These are phyloP conservation scores for Posidonia australis DNA, from an alignment of 106 monocot species.

Conservation along the genomic window DNA sequence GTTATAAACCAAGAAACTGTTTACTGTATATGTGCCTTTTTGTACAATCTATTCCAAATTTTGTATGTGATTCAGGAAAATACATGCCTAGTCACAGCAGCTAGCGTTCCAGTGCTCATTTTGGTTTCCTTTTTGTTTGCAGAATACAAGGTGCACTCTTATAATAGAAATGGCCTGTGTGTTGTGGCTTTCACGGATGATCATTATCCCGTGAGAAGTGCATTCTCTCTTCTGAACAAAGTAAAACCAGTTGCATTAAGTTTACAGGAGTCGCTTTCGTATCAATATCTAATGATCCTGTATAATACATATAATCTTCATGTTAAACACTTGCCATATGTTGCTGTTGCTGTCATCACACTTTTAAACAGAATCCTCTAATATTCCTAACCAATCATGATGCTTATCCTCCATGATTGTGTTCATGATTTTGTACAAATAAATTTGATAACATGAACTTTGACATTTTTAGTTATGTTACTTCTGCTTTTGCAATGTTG, in stretches of 20 bases:
- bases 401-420: background rate
- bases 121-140: constrained; percentile 8
- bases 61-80: no score
- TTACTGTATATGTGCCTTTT: no score
- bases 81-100: background rate
- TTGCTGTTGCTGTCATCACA: background rate
- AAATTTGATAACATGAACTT: no score
- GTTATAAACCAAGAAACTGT: no score
- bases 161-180: constrained; percentile 84
- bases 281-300: no score
- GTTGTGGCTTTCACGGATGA: constrained; percentile 84
- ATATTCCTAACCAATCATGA: background rate
- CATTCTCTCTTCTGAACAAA: constrained; percentile 86
- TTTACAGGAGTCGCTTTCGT: background rate
- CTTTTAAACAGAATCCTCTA: background rate
- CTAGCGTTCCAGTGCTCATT: background rate
- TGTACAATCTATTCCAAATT: no score
- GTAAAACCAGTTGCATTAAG: constrained; percentile 13
- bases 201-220: constrained; percentile 88
- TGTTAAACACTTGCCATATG: no score
- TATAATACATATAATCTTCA: no score
- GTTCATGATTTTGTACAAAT: background rate
- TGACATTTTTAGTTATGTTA: no score
- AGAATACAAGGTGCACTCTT: constrained; percentile 91
- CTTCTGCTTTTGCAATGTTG: no score